phyloP scores from a whole-genome alignment of 2,329 filamentous ascomycete species.

The Venturia effusa region DNA sequence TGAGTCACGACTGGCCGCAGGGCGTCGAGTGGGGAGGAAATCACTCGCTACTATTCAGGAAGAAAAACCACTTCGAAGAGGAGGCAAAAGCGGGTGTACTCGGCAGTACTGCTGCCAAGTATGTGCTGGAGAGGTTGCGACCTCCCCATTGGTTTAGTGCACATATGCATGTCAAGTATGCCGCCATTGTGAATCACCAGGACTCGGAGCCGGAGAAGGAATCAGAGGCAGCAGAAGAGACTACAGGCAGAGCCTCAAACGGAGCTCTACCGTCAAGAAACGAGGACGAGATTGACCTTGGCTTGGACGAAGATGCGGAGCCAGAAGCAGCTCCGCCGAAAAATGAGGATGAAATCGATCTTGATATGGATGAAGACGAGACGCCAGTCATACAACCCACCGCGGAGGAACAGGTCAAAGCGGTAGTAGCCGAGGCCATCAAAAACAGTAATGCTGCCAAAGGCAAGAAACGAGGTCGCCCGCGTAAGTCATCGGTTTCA shows the following conservation, averaged over 20 bases:
- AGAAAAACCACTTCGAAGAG: slow-evolving; percentile 62
- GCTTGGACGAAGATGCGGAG: slow-evolving; percentile 8
- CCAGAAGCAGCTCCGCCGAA: slow-evolving; percentile 20
- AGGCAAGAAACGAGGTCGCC: slow-evolving; percentile 21
- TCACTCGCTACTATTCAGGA: slow-evolving; percentile 52
- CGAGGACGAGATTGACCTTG: slow-evolving; percentile 23
- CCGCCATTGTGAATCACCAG: slow-evolving; percentile 37
- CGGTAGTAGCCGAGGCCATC: slow-evolving; percentile 8
- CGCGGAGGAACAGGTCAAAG: slow-evolving; percentile 30
- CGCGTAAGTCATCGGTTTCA: slow-evolving; percentile 18
- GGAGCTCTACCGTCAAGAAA: slow-evolving; percentile 14
- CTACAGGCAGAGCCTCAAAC: not conserved
- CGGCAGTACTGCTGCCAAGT: slow-evolving; percentile 68
- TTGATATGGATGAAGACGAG: slow-evolving; percentile 48
- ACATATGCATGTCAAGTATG: slow-evolving; percentile 82
- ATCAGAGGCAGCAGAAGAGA: not conserved
- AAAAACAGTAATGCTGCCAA: slow-evolving; percentile 20
- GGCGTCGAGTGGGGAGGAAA: slow-evolving; percentile 73
- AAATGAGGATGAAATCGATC: slow-evolving; percentile 58
- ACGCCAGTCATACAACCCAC: slow-evolving; percentile 14
- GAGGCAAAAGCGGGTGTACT: slow-evolving; percentile 68
- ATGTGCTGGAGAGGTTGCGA: slow-evolving; percentile 69
- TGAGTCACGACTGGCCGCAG: slow-evolving; percentile 94
- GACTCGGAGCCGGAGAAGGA: not conserved
- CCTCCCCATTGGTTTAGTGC: slow-evolving; percentile 84